Evolutionary conservation across 192 early-diverging fungal species (phyloP), one percentile per base, ranked within the genome.

Genomic region (Funneliformis mosseae): DNA sequence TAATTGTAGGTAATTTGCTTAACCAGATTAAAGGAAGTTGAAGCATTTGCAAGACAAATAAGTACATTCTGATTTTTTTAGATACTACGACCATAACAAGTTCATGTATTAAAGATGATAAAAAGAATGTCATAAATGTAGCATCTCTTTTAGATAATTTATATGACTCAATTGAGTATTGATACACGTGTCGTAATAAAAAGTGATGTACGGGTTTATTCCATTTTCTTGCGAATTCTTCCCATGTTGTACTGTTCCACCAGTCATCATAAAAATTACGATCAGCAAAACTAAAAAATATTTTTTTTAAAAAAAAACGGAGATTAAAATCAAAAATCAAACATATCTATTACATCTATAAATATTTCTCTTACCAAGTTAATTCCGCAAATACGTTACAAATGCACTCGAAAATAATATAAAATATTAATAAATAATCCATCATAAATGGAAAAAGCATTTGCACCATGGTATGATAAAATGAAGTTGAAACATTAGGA

Each of bases 191-290:
- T 33, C 96, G 92, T 12, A 96, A 86, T 41, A 98, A 84, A 81
- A 97, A 99, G 71, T 96, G 90, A 82, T 99, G 96, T 45, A 97
- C 94, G 8, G 97, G 96, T 79, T 96, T 96, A 84, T 99, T 99
- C 97, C 97, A 99, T 77, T 96, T 95, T 66, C 97, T 91, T 28
- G 96, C 94, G 87, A 94, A 99, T 84, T 98, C 96, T 80, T 97
- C 97, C 80, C 94, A 96, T 0, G 91, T 92, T 18, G 88, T 88
- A 74, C 91, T 86, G 80, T 99, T 99, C 96, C 96, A 99, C 96
- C 96, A 99, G 84, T 99, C 97, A 79, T 97, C 96, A 87, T 98
- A 99, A 88, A 99, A 99, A 83, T 94, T 92, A 74, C 96, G 93
- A 85, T 99, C 97, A 18, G 97, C 96, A 84, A 99, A 99, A 33